A percentile compares a stretch with the other conserved stretches of the same genome.
These are phyloP conservation scores for Lecanicillium sp. DNA, from an alignment of 2,329 filamentous ascomycete species.

Conservation along the genomic window DNA sequence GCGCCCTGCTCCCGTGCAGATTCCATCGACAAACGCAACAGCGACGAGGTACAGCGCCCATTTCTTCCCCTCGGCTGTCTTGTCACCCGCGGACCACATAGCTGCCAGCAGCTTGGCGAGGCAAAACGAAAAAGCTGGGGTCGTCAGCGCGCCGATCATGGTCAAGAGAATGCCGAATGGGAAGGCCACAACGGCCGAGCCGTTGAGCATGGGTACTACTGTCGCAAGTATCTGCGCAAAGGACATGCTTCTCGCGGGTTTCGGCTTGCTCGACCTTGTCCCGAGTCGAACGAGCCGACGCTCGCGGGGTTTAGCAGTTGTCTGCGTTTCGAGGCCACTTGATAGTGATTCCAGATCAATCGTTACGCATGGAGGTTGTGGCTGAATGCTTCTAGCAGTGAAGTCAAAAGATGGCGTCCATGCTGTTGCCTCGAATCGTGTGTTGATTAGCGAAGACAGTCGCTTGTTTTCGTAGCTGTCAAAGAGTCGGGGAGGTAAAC, in stretches of 20 bases:
- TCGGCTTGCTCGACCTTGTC: background rate
- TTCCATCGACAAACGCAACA: constrained; percentile 61
- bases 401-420: background rate
- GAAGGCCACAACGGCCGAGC: constrained; percentile 51
- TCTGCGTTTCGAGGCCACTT: background rate
- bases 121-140: constrained; percentile 69
- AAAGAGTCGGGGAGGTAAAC: background rate
- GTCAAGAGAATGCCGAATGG: constrained; percentile 51
- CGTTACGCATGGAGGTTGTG: background rate
- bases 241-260: background rate
- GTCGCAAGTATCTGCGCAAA: background rate
- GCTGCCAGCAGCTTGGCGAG: constrained; percentile 67
- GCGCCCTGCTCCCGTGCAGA: constrained; percentile 59
- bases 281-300: background rate
- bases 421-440: background rate
- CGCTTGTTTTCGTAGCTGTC: background rate
- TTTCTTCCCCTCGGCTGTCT: constrained; percentile 44
- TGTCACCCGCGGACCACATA: constrained; percentile 53
- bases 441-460: background rate
- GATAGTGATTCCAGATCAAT: background rate
- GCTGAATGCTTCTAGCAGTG: background rate
- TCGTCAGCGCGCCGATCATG: constrained; percentile 58
- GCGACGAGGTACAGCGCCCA: constrained; percentile 68
- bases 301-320: no score
- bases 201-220: constrained; percentile 54